Percentiles rank a stretch among this genome's conserved stretches.
These are phyloP conservation scores for Colletotrichum magnum DNA, from an alignment of 2,329 filamentous ascomycete species.

Conservation along the genomic window DNA sequence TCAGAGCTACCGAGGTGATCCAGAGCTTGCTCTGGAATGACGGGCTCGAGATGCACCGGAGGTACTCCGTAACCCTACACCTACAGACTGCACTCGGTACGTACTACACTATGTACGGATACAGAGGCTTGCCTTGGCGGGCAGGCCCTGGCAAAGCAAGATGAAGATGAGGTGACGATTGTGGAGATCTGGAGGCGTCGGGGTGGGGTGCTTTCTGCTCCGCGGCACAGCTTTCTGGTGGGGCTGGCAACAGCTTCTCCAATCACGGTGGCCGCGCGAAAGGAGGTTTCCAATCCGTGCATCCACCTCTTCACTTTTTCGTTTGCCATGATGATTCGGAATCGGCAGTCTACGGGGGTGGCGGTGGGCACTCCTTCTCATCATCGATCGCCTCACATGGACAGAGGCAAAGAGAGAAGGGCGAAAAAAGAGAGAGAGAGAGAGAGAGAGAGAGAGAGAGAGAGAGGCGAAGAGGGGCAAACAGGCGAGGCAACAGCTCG, in stretches of 20 bases:
- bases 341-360: conserved; percentile 13
- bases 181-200: conserved; percentile 37
- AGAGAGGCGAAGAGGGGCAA: background rate
- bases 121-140: conserved; percentile 8
- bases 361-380: background rate
- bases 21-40: conserved; percentile 22
- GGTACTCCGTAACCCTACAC: background rate
- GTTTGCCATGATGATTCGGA: conserved; percentile 33
- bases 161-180: conserved; percentile 41
- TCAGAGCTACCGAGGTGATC: no score
- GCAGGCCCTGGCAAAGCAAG: conserved; percentile 37
- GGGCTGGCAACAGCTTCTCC: conserved; percentile 29
- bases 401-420: background rate
- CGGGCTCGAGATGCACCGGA: conserved; percentile 25
- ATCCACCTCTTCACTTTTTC: conserved; percentile 12
- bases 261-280: conserved; percentile 31
- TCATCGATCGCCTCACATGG: conserved; percentile 1
- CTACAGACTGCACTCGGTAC: no score
- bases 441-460: background rate
- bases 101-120: no score
- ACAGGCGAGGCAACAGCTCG: background rate
- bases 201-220: conserved; percentile 29
- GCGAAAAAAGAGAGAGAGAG: background rate
- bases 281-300: conserved; percentile 14
- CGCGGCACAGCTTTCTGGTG: conserved; percentile 15